phyloP scores from a whole-genome alignment of 2,329 filamentous ascomycete species.

The Fusarium hainanense region DNA sequence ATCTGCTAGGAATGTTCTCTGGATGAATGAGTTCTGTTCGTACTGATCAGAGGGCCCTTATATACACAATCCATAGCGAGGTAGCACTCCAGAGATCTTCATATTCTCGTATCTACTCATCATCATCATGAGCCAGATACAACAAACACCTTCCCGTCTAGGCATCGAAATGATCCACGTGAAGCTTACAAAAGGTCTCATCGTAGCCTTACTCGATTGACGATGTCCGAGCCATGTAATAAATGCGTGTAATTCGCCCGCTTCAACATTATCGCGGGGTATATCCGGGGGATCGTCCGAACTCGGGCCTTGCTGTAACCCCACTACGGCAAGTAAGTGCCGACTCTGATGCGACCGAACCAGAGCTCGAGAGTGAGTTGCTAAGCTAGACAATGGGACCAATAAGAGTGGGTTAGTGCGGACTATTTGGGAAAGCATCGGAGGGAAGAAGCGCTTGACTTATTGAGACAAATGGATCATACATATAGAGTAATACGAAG shows the following conservation, averaged over 20 bases:
- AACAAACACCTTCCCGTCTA: background rate
- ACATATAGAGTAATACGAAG: fast-evolving
- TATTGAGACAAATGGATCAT: background rate
- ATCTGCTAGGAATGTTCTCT: no score
- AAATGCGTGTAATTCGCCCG: conserved; percentile 1
- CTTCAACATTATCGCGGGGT: conserved; percentile 18
- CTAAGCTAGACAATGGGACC: background rate
- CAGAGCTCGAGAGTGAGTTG: background rate
- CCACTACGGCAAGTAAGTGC: conserved; percentile 13
- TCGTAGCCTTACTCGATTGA: no score
- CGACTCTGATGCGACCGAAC: conserved; percentile 25
- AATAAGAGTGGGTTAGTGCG: background rate
- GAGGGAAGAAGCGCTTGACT: background rate
- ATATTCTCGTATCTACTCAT: background rate
- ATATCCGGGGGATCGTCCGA: conserved; percentile 12
- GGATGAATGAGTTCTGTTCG: no score
- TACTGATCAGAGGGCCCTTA: background rate
- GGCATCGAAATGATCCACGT: background rate
- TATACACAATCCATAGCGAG: background rate
- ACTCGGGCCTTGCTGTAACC: conserved; percentile 8
- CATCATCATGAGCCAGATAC: background rate
- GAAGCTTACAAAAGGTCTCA: background rate
- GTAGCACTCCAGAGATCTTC: background rate
- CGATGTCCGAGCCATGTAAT: background rate
- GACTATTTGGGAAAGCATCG: background rate